phyloP scores from a whole-genome alignment of 1,139 yeast species.

The Zygosaccharomyces pseudobailii region DNA sequence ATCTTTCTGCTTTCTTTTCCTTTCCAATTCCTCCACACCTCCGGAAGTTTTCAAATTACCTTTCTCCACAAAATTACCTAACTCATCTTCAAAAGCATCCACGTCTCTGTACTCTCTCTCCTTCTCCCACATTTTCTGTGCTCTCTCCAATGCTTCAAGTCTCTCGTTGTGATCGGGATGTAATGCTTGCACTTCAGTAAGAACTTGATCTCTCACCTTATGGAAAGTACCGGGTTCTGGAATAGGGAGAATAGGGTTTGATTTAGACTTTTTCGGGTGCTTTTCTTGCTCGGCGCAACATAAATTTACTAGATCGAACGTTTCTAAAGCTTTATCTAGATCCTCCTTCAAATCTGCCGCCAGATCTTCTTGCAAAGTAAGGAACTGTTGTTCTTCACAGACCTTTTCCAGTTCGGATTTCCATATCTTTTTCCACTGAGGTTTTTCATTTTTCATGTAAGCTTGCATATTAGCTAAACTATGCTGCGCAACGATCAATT shows the following conservation, averaged over 20 bases:
- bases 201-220: conserved; percentile 70
- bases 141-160: conserved; percentile 80
- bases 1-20: conserved; percentile 62
- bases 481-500: conserved; percentile 53
- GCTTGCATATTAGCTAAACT: conserved; percentile 52
- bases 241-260: conserved; percentile 42
- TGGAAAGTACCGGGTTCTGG: conserved; percentile 68
- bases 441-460: conserved; percentile 65
- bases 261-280: conserved; percentile 37
- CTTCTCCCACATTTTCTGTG: conserved; percentile 73
- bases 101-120: conserved; percentile 56
- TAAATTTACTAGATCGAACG: conserved; percentile 73
- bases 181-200: conserved; percentile 72
- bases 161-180: conserved; percentile 82
- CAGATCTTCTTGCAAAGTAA: conserved; percentile 83
- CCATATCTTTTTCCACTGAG: conserved; percentile 90
- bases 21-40: conserved; percentile 82
- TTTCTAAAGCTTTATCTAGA: conserved; percentile 71
- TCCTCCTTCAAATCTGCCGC: conserved; percentile 78
- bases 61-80: conserved; percentile 81
- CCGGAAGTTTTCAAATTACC: conserved; percentile 74
- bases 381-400: conserved; percentile 89
- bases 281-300: conserved; percentile 75
- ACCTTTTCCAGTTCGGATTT: conserved; percentile 84
- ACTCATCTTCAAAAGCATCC: conserved; percentile 76